phyloP scores from a whole-genome alignment of 345 rosid genomes.

The Gossypium anomalum region DNA sequence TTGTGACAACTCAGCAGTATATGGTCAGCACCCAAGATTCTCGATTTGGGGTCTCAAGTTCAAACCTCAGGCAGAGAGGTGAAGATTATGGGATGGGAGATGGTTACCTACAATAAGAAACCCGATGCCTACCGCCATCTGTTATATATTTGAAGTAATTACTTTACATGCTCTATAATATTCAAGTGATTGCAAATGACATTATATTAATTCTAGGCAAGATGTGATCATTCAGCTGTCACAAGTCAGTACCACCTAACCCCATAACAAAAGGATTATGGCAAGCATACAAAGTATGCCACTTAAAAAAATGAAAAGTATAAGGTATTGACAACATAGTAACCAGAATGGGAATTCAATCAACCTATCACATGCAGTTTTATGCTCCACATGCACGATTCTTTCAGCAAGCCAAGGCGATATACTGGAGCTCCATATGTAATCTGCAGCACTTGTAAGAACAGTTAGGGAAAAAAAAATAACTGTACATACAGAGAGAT shows the following conservation, averaged over 20 bases:
- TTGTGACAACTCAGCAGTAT: neutral
- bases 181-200: neutral
- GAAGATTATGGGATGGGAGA: neutral
- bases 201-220: slow-evolving; percentile 1
- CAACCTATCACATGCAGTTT: slow-evolving; percentile 74
- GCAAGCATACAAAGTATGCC: neutral
- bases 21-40: neutral
- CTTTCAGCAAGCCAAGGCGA: slow-evolving; percentile 52
- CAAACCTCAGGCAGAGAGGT: neutral
- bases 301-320: neutral
- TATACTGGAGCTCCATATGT: slow-evolving; percentile 84
- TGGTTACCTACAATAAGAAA: neutral
- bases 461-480: neutral
- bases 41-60: neutral
- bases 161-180: neutral
- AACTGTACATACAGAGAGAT: neutral
- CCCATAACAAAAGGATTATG: neutral
- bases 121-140: neutral
- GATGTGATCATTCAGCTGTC: neutral
- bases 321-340: neutral
- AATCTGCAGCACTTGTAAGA: slow-evolving; percentile 39
- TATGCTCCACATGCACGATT: slow-evolving; percentile 51
- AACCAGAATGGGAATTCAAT: neutral
- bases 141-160: neutral
- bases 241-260: neutral